These are phyloP conservation scores for Boletellus emodensis DNA, from an alignment of 768 basidiomycete species.

Conservation along the genomic window DNA sequence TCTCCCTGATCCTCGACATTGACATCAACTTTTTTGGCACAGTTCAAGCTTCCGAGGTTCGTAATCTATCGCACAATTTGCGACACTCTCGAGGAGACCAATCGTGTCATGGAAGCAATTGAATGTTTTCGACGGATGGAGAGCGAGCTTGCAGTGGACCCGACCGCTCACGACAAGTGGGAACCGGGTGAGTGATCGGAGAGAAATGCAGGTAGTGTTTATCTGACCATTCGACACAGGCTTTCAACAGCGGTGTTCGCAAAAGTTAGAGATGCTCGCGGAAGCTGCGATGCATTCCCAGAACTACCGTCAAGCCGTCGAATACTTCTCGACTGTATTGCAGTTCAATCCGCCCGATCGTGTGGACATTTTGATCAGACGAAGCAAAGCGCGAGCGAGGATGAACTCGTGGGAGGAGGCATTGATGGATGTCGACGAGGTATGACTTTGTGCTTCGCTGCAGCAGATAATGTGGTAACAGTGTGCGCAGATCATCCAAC, in stretches of 20 bases:
- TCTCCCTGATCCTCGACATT: background rate
- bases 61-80: background rate
- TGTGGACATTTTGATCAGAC: background rate
- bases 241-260: background rate
- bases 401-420: background rate
- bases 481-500: too few relatives aligned
- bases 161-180: background rate
- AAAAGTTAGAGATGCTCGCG: background rate
- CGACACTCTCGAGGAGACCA: background rate
- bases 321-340: background rate
- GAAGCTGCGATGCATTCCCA: background rate
- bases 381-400: background rate
- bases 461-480: too few relatives aligned
- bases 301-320: background rate
- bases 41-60: background rate
- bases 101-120: background rate
- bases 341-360: background rate
- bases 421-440: background rate
- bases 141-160: background rate
- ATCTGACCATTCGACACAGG: background rate
- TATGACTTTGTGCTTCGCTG: background rate
- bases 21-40: background rate
- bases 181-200: background rate
- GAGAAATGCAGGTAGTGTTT: too few relatives aligned
- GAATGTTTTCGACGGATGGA: background rate